A percentile compares a stretch with the other conserved stretches of the same genome.
Conservation (phyloP, 805 yeast species). For the Candida broadrunensis region DNA sequence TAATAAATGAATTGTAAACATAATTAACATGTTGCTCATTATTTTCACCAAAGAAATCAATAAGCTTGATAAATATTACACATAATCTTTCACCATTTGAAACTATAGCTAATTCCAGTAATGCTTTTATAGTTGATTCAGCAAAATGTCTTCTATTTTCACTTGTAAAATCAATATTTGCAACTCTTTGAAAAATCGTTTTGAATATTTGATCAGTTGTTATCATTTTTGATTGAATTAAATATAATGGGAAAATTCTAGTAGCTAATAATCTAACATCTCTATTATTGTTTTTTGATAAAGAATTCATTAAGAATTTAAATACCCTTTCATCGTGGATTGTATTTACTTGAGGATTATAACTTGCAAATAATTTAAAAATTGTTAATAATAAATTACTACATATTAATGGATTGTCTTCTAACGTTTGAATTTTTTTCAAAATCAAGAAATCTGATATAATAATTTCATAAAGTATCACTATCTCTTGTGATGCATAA, state of each 20-base stretch:
- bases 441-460: slow-evolving; percentile 15
- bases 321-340: slow-evolving; percentile 25
- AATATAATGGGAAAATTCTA: slow-evolving; percentile 51
- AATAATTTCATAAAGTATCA: slow-evolving; percentile 20
- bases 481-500: slow-evolving; percentile 18
- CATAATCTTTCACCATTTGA: slow-evolving; percentile 68
- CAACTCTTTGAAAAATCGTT: slow-evolving; percentile 39
- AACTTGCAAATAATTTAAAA: slow-evolving; percentile 51
- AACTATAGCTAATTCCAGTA: slow-evolving; percentile 64
- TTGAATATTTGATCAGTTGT: slow-evolving; percentile 34
- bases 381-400: slow-evolving; percentile 47
- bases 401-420: slow-evolving; percentile 21
- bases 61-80: slow-evolving; percentile 59
- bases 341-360: slow-evolving; percentile 40
- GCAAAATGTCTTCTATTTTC: slow-evolving; percentile 39
- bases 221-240: slow-evolving; percentile 27
- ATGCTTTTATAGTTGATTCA: slow-evolving; percentile 56
- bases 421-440: slow-evolving; percentile 6
- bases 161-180: slow-evolving; percentile 34
- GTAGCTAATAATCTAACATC: slow-evolving; percentile 54
- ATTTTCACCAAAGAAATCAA: slow-evolving; percentile 62
- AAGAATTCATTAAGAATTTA: slow-evolving; percentile 37
- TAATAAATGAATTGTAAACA: slow-evolving; percentile 61
- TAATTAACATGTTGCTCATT: slow-evolving; percentile 66
- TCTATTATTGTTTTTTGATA: slow-evolving; percentile 42